These are phyloP conservation scores for Entonaema liquescens DNA, from an alignment of 495 filamentous ascomycete genomes.

Conservation along the genomic window DNA sequence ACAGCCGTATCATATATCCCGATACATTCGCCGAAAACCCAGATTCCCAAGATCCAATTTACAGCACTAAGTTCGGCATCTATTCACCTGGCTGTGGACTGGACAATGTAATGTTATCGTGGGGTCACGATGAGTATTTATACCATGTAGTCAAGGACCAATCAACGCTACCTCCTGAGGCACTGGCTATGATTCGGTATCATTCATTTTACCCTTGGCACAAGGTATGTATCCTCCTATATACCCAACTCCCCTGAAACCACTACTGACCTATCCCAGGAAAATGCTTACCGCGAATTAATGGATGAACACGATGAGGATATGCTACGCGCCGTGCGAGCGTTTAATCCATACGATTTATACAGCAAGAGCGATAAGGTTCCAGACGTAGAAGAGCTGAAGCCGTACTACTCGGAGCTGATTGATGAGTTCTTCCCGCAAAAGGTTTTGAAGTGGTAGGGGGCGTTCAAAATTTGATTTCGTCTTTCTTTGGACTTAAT, in stretches of 20 bases:
- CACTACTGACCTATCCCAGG: constrained; percentile 28
- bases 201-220: constrained; percentile 95
- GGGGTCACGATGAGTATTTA: constrained; percentile 93
- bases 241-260: no score
- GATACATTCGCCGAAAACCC: constrained; percentile 78
- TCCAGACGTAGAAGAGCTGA: constrained; percentile 75
- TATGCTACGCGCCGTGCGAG: constrained; percentile 81
- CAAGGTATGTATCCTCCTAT: constrained; percentile 36
- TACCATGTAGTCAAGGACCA: constrained; percentile 85
- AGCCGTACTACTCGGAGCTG: constrained; percentile 84
- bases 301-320: constrained; percentile 83
- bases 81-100: constrained; percentile 80
- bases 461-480: not conserved
- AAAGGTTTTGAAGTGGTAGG: constrained; percentile 79
- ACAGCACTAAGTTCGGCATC: constrained; percentile 77
- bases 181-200: constrained; percentile 88
- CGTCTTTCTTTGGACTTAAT: not conserved
- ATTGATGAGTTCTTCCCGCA: constrained; percentile 87
- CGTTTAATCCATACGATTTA: constrained; percentile 90
- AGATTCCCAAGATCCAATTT: constrained; percentile 71
- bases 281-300: constrained; percentile 77
- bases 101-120: constrained; percentile 86
- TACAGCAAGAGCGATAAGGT: constrained; percentile 91
- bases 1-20: constrained; percentile 75
- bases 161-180: constrained; percentile 77